These are phyloP conservation scores for Ramaria sp. DNA, from an alignment of 768 basidiomycete species.

Conservation along the genomic window DNA sequence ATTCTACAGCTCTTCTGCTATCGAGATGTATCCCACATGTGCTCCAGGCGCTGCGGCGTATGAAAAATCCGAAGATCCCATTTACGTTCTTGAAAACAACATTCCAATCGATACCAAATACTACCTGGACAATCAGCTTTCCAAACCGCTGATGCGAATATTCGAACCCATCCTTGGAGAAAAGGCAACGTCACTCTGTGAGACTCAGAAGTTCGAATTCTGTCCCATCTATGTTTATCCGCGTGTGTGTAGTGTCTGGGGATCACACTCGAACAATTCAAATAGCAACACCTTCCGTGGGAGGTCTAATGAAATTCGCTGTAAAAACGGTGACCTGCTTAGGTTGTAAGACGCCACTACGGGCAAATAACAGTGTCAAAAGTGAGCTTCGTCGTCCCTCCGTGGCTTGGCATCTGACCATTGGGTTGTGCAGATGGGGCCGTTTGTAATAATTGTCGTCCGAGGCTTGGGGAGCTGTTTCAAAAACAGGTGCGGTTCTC, in stretches of 20 bases:
- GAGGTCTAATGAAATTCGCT: conserved; percentile 97
- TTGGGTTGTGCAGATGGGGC: conserved; percentile 55
- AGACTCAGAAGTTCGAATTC: conserved; percentile 19
- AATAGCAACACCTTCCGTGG: conserved; percentile 92
- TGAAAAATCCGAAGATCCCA: conserved; percentile 96
- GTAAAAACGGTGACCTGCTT: conserved; percentile 93
- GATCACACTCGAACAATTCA: conserved; percentile 94
- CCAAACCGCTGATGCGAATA: conserved; percentile 93
- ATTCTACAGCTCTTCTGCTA: conserved; percentile 1
- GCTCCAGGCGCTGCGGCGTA: conserved; percentile 86
- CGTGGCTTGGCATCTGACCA: not conserved
- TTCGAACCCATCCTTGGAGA: conserved; percentile 97
- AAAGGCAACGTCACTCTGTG: conserved; percentile 74
- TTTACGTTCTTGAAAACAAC: conserved; percentile 96
- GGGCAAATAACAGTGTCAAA: conserved; percentile 61
- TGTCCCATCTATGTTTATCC: conserved; percentile 8
- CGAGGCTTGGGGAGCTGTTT: conserved; percentile 80
- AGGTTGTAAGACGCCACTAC: conserved; percentile 87
- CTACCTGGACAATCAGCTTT: conserved; percentile 95
- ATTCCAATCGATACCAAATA: conserved; percentile 97
- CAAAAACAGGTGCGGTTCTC: conserved; percentile 63
- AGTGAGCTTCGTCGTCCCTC: conserved; percentile 30
- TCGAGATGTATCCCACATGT: not conserved
- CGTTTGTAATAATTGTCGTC: conserved; percentile 88
- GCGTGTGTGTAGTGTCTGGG: conserved; percentile 60